Evolutionary conservation across 768 basidiomycete species (phyloP).

Genomic region (Boletus reticuloceps): DNA sequence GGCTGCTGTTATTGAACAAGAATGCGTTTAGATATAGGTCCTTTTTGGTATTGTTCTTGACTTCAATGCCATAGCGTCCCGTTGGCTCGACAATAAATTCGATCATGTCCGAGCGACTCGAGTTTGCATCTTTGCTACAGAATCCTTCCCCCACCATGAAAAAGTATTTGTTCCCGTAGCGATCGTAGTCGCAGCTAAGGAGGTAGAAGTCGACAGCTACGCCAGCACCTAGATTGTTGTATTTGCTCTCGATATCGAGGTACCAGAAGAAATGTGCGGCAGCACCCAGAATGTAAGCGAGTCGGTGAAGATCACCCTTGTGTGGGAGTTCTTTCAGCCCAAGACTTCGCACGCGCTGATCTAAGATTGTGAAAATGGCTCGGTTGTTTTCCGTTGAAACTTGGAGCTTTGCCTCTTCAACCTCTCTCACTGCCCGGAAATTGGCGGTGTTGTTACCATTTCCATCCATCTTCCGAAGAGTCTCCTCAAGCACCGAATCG

Average conservation of each 20-base stretch:
- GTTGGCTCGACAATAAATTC: slow-evolving; percentile 23
- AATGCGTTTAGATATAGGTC: slow-evolving; percentile 40
- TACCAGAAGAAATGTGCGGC: slow-evolving; percentile 24
- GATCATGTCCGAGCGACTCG: background rate
- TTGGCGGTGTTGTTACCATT: background rate
- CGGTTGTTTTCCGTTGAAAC: background rate
- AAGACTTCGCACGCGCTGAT: background rate
- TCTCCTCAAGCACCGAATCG: background rate
- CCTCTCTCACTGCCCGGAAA: background rate
- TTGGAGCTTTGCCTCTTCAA: slow-evolving; percentile 1
- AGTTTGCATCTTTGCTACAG: background rate
- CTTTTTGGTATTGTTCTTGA: slow-evolving; percentile 33
- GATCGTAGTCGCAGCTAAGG: slow-evolving; percentile 4
- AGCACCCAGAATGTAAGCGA: slow-evolving; percentile 4
- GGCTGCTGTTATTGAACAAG: slow-evolving; percentile 41
- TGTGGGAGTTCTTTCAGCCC: background rate
- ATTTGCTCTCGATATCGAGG: slow-evolving; percentile 11
- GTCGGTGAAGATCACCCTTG: background rate
- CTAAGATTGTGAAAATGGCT: background rate
- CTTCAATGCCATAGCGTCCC: slow-evolving; percentile 33
- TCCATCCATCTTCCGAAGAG: background rate
- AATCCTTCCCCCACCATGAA: background rate
- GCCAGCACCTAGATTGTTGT: background rate
- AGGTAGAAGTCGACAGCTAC: slow-evolving; percentile 13
- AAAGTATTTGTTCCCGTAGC: background rate